phyloP scores from a whole-genome alignment of 805 yeast species.

The Geotrichum ghanense region DNA sequence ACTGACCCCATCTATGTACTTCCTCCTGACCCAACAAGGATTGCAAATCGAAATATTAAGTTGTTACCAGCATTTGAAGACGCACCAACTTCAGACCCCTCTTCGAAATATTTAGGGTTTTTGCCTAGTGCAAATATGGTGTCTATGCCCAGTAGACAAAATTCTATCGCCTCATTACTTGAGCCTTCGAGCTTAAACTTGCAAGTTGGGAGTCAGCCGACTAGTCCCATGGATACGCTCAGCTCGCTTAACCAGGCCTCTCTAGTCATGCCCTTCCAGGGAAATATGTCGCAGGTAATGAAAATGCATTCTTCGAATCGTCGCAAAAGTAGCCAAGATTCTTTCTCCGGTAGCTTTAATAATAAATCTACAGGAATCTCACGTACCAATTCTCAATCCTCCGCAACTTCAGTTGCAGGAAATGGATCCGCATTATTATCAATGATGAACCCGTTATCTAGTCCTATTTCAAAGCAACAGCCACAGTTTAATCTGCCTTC shows the following conservation, averaged over 20 bases:
- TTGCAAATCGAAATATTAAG: background rate
- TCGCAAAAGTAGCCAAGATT: background rate
- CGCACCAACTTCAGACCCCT: background rate
- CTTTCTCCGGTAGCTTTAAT: background rate
- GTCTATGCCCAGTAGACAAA: background rate
- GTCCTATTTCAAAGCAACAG: background rate
- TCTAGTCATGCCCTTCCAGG: background rate
- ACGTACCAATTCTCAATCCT: background rate
- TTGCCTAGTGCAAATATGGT: background rate
- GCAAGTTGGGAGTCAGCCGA: background rate
- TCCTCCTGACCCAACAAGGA: background rate
- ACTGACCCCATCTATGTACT: background rate
- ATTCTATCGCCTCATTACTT: background rate
- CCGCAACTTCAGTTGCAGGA: background rate
- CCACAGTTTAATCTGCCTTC: slow-evolving; percentile 1
- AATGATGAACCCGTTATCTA: background rate
- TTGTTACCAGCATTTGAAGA: slow-evolving; percentile 1
- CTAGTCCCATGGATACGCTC: background rate
- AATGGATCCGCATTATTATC: background rate
- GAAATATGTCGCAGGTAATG: too few species aligned
- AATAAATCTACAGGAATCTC: background rate
- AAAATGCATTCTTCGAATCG: too few species aligned
- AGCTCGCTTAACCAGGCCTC: too few species aligned
- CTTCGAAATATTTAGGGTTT: background rate
- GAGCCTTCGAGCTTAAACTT: background rate